Evolutionary conservation across 169 alveolate species (phyloP).

Genomic region (Plasmodium cynomolgi): DNA sequence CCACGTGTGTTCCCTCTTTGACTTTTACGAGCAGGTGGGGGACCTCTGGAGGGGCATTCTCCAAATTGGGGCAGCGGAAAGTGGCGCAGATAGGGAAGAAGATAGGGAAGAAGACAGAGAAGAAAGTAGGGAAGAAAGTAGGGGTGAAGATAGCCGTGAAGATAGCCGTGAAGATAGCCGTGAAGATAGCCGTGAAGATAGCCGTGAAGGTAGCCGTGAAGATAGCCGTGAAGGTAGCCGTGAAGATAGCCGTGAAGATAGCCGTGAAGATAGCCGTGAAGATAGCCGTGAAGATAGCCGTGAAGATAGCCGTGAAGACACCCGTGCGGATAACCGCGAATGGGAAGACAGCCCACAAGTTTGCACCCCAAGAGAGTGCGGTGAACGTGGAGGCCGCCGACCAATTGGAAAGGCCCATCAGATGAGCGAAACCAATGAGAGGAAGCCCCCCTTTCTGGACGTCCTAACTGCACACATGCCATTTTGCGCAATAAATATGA

Average conservation of each 20-base stretch:
- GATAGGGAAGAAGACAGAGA: neutral
- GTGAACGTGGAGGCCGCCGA: too few relatives aligned
- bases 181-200: neutral
- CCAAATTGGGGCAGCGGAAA: neutral
- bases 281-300: neutral
- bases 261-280: neutral
- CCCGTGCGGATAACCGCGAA: neutral
- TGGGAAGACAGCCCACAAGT: neutral
- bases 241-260: neutral
- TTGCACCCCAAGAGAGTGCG: neutral
- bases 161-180: neutral
- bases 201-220: neutral
- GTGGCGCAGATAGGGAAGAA: neutral
- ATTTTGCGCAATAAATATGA: neutral
- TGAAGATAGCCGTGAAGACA: neutral
- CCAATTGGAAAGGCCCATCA: too few relatives aligned
- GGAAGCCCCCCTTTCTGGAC: too few relatives aligned
- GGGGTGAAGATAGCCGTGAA: neutral
- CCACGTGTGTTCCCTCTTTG: slow-evolving; percentile 1
- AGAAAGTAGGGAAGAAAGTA: neutral
- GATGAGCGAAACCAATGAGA: too few relatives aligned
- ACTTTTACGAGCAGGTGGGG: neutral
- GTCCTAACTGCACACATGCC: neutral
- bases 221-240: neutral
- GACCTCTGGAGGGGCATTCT: neutral